Conservation (phyloP, 495 filamentous ascomycete species). For the Tuber brumale region DNA sequence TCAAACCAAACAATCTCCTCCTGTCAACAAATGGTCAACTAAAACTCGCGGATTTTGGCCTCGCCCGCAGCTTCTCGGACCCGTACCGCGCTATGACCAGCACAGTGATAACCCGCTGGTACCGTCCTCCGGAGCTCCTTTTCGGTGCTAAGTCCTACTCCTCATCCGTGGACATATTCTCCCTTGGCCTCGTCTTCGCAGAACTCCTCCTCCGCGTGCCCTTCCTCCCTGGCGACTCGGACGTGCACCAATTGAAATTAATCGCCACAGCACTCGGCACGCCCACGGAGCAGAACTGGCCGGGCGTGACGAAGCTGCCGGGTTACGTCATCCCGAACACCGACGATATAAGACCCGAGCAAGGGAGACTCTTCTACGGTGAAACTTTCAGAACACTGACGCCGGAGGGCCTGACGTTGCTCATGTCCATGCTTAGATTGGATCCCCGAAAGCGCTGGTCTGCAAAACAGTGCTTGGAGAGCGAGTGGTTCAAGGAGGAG, state of each 20-base stretch:
- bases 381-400: conserved; percentile 69
- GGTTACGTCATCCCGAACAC: conserved; percentile 59
- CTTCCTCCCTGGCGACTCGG: conserved; percentile 71
- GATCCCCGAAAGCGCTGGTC: conserved; percentile 79
- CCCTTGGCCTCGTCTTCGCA: conserved; percentile 85
- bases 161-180: conserved; percentile 90
- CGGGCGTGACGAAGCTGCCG: conserved; percentile 75
- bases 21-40: conserved; percentile 88
- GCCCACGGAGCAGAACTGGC: conserved; percentile 91
- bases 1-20: conserved; percentile 97
- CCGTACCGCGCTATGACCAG: conserved; percentile 83
- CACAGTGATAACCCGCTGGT: conserved; percentile 96
- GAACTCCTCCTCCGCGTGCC: conserved; percentile 78
- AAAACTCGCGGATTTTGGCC: conserved; percentile 95
- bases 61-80: conserved; percentile 81
- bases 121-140: conserved; percentile 86
- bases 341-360: conserved; percentile 55
- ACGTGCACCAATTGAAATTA: conserved; percentile 69
- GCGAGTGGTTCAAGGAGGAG: conserved; percentile 78
- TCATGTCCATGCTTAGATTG: conserved; percentile 76
- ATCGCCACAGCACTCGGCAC: conserved; percentile 83
- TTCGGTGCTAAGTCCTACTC: conserved; percentile 85
- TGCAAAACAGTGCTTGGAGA: conserved; percentile 66
- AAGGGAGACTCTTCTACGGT: conserved; percentile 62
- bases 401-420: conserved; percentile 70